These are phyloP conservation scores for Triticum urartu DNA, from an alignment of 176 grass and related monocot species.

Conservation along the genomic window DNA sequence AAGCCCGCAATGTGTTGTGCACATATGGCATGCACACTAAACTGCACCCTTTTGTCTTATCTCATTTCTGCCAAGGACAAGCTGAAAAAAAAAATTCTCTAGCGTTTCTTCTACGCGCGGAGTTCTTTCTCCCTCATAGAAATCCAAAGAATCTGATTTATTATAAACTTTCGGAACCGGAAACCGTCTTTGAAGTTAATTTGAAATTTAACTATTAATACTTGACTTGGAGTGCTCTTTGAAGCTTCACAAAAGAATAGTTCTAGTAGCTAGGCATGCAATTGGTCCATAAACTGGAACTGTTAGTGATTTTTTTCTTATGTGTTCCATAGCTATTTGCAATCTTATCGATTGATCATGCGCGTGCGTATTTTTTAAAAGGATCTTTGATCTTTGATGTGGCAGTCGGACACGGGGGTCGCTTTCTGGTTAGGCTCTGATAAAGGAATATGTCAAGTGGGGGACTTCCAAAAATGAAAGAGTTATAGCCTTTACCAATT, in stretches of 20 bases:
- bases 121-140: neutral
- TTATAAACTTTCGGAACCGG: neutral
- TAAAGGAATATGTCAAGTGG: neutral
- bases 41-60: neutral
- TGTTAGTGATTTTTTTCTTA: neutral
- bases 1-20: conserved; percentile 20
- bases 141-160: neutral
- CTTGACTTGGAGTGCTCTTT: neutral
- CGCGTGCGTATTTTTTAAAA: neutral
- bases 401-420: conserved; percentile 15
- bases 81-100: neutral
- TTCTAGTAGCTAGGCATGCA: neutral
- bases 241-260: neutral
- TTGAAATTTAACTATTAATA: neutral
- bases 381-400: neutral
- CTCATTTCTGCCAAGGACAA: neutral
- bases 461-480: conserved; percentile 20
- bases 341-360: neutral
- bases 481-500: neutral
- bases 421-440: conserved; percentile 18
- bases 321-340: neutral
- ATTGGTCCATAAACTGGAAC: neutral
- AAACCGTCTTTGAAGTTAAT: neutral
- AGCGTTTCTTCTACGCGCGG: neutral
- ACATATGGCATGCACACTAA: neutral